Conservation (phyloP, 331 rosid species). For the Dryas integrifolia region DNA sequence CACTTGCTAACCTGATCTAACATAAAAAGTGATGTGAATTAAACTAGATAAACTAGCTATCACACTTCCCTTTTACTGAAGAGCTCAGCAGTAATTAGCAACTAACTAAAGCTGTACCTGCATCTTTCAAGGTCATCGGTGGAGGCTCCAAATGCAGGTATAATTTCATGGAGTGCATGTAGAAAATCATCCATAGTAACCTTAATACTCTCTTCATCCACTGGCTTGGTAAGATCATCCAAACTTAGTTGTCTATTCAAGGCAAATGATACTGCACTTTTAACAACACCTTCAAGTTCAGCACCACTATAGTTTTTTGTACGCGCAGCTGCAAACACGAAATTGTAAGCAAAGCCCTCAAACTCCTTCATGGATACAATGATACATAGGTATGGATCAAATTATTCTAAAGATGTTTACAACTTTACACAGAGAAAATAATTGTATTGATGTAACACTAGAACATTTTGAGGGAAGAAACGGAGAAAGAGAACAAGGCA, state of each 20-base stretch:
- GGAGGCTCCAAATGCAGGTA: constrained; percentile 95
- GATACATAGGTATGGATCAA: background rate
- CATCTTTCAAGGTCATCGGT: constrained; percentile 92
- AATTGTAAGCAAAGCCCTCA: constrained; percentile 17
- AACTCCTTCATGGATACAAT: constrained; percentile 12
- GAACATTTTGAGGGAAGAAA: background rate
- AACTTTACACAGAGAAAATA: background rate
- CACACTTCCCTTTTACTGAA: background rate
- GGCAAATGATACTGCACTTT: constrained; percentile 98
- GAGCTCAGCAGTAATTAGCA: background rate
- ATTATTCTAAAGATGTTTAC: background rate
- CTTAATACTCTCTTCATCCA: constrained; percentile 92
- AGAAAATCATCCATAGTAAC: constrained; percentile 92
- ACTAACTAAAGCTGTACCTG: constrained; percentile 48
- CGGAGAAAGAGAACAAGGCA: background rate
- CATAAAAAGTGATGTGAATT: background rate
- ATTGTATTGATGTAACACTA: background rate
- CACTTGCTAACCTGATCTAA: background rate
- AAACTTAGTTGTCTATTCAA: constrained; percentile 90
- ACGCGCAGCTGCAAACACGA: constrained; percentile 74
- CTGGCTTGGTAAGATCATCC: constrained; percentile 91
- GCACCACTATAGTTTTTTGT: constrained; percentile 99
- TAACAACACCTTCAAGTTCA: constrained; percentile 99
- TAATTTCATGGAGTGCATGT: constrained; percentile 75
- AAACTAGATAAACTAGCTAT: constrained; percentile 2